Evolutionary conservation across 345 rosid species (phyloP), one percentile per base, ranked within the genome.

Genomic region (Barbarea vulgaris): DNA sequence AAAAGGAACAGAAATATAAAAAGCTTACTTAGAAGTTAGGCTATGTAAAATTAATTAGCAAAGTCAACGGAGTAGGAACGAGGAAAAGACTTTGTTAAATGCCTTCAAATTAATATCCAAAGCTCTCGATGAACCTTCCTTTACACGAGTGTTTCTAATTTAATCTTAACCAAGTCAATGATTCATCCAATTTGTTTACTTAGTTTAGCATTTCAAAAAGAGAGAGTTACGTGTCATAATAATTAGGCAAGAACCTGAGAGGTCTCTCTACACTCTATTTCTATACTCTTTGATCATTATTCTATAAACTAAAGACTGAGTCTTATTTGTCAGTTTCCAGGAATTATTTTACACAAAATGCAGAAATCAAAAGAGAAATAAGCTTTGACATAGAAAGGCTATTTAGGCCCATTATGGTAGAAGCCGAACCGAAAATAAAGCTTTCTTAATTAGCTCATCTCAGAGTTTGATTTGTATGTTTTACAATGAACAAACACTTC

Each of bases 11-110:
- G 7, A 22, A 4, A 39, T 7, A 37, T 39, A 7, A 11, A 0
- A 66, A 57, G 10, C 5, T 57, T 30, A 31, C 44, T 19, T 57
- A 10, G 8, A 15, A 57, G 56, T 62, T 61, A 37, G 31, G 17
- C 7, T 25, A 47, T 60, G 13, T 5, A 0, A 13, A 11, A 34
- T 0, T 0, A 37, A 5, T 12, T 62, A 64, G 25, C 25, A 64
- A 54, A 73, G 70, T 73, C 77, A 54, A 64, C 42, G 70, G 64
- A 30, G 46, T 42, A 42, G 14, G 17, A 28, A 51, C 51, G 44
- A 27, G 61, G 62, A 19, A 47, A n/a, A 73, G 24, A 30, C 52
- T 51, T 27, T 18, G 33, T 62, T 22, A 59, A 33, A n/a, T 34
- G 67, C 9, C 18, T 34, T 25, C 4, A 34, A 30, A 22, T 46